Evolutionary conservation across 495 filamentous ascomycete genomes (phyloP), one percentile per base, ranked within the genome.

Genomic region (Penicillium nucicola): DNA sequence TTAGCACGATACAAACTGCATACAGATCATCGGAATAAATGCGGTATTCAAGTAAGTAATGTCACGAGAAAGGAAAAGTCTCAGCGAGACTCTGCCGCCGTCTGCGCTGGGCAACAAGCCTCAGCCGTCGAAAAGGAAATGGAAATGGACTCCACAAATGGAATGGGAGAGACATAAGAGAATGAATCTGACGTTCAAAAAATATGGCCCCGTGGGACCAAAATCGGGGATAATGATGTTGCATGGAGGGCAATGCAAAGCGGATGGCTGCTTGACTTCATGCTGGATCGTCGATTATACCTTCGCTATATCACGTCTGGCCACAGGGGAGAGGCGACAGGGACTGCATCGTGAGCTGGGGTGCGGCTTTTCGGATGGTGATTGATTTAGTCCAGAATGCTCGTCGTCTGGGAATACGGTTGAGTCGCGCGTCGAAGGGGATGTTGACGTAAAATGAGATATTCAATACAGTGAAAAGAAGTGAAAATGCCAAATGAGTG

Each of bases 401-500:
- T 30, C 7, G 35, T 41, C 25, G 18, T 28, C 36, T 28, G 33
- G 5, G 25, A 31, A 37, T 46, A 14, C 17, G 25, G 35, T 40
- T 28, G 22, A n/a, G 9, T 34, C 18, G 15, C 36, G 30, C 1
- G 17, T 48, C 30, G 28, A 48, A 23, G 46, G 46, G 7, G 18
- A 41, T 40, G 36, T 36, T 48, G 35, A 18, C 20, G 34, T 39
- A 28, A 40, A 32, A 34, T 36, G 20, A 20, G 37, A 43, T 60
- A 60, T 43, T 51, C 47, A 57, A 60, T 56, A 60, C 57, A 60
- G 19, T 37, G 45, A 48, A 48, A 47, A 51, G 28, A 58, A 31
- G 36, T 45, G 37, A 43, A 51, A 28, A 38, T 20, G 50, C 20
- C 15, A 46, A 63, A 58, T 25, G 57, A 60, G 52, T 47, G 61